Evolutionary conservation across 208 protist genomes (phyloP), one percentile per base, ranked within the genome.

Genomic region (Ichthyophonus hoferi): DNA sequence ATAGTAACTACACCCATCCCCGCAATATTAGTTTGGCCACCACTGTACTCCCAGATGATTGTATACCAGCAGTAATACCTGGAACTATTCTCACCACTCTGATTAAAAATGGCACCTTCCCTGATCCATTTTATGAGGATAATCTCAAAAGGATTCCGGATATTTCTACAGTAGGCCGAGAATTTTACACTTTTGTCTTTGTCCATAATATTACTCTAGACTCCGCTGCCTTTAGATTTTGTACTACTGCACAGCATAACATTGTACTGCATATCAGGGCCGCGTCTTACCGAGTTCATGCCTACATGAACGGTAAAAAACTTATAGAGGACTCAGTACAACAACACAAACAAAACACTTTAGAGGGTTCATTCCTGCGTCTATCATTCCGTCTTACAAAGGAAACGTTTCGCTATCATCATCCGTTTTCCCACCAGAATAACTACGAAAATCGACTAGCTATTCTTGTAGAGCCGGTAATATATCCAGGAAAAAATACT

Each of bases 101-200:
- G 33, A 12, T 82, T 31, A n/a, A 31, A 31, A 82, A 82, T n/a
- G 0, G 78, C 0, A 38, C 78, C 24, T 82, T 39, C n/a, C 17
- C 31, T 82, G 78, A 82, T 37, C 35, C 35, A n/a, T 82, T 82
- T 12, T 82, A n/a, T 7, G 78, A 82, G 78, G 78, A 82, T n/a
- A 82, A 82, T 37, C 78, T 82, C 17, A 17, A 12, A 12, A 7
- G 35, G 14, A 38, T 82, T 24, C 78, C 78, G 31, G 78, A 82
- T 37, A 38, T 82, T 24, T 40, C 31, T 31, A 7, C 7, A 37
- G 35, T n/a, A 0, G 78, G 78, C 17, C 31, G 78, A n/a, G 78
- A 7, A 0, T 82, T 40, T 37, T 82, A 82, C 78, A 82, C 78
- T 12, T 82, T 40, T 82, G 78, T 82, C 12, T 82, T n/a, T n/a